A percentile compares a stretch with the other conserved stretches of the same genome.
These are phyloP conservation scores for Delitschia confertaspora DNA, from an alignment of 495 filamentous ascomycete species.

Conservation along the genomic window DNA sequence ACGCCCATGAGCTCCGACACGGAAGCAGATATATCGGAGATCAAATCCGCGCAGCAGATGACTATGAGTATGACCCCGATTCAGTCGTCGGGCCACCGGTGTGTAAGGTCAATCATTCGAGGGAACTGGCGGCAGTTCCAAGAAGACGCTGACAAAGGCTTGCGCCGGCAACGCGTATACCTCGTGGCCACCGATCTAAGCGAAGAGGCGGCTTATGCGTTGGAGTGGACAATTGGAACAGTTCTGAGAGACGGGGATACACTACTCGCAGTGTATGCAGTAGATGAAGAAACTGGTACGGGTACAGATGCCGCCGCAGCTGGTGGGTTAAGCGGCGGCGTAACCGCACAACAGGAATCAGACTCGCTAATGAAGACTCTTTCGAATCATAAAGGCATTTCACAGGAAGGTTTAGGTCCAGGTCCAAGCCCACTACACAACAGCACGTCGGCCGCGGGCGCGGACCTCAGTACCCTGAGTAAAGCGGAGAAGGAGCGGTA, in stretches of 20 bases:
- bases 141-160: constrained; percentile 63
- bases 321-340: constrained; percentile 42
- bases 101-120: constrained; percentile 78
- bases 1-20: constrained; percentile 81
- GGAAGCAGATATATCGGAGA: constrained; percentile 74
- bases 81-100: constrained; percentile 62
- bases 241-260: constrained; percentile 94
- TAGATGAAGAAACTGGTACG: constrained; percentile 73
- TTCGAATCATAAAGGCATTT: constrained; percentile 13
- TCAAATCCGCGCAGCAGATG: constrained; percentile 76
- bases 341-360: constrained; percentile 62
- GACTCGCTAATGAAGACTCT: constrained; percentile 40
- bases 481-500: constrained; percentile 65
- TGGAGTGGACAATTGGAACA: constrained; percentile 95
- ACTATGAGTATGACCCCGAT: constrained; percentile 70
- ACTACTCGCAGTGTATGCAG: constrained; percentile 79
- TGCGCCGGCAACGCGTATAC: constrained; percentile 71
- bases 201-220: constrained; percentile 83
- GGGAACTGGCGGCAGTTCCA: constrained; percentile 70
- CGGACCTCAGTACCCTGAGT: constrained; percentile 20
- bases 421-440: constrained; percentile 24
- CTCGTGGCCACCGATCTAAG: constrained; percentile 88
- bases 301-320: no score
- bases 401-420: constrained; percentile 5
- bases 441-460: constrained; percentile 9